Percentiles rank a stretch among this genome's conserved stretches.
Conservation (phyloP, 2,329 filamentous ascomycete genomes). For the Sporothrix humicola region DNA sequence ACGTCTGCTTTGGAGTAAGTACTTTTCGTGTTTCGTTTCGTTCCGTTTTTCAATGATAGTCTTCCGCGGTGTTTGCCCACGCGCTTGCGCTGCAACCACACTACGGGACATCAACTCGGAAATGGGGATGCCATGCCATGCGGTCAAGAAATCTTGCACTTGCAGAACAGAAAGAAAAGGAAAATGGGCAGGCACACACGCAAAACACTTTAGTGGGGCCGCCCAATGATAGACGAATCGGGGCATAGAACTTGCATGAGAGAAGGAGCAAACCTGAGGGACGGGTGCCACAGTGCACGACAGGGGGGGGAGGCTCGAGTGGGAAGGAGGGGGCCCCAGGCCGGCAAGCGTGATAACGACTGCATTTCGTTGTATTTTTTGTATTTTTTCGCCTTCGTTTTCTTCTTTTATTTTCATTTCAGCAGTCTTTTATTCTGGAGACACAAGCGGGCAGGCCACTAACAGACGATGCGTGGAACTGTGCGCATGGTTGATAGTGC, state of each 20-base stretch:
- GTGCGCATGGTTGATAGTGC: slow-evolving; percentile 3
- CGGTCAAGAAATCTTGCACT: background rate
- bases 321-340: slow-evolving; percentile 12
- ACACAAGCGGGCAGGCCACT: background rate
- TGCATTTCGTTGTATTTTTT: background rate
- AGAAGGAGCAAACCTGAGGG: slow-evolving; percentile 18
- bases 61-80: slow-evolving; percentile 10
- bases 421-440: background rate
- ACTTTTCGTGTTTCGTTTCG: no score
- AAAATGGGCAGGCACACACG: background rate
- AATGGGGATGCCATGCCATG: slow-evolving; percentile 19
- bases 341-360: slow-evolving; percentile 23
- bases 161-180: background rate
- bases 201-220: background rate
- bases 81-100: background rate
- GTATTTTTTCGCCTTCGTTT: background rate
- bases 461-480: background rate
- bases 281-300: background rate
- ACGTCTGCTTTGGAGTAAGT: no score
- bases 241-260: slow-evolving; percentile 25
- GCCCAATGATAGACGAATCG: slow-evolving; percentile 3
- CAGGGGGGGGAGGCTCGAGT: background rate
- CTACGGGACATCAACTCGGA: background rate
- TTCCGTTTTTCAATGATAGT: background rate
- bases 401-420: background rate